Conservation (phyloP, 2,329 filamentous ascomycete species). For the Diaporthe australafricana region DNA sequence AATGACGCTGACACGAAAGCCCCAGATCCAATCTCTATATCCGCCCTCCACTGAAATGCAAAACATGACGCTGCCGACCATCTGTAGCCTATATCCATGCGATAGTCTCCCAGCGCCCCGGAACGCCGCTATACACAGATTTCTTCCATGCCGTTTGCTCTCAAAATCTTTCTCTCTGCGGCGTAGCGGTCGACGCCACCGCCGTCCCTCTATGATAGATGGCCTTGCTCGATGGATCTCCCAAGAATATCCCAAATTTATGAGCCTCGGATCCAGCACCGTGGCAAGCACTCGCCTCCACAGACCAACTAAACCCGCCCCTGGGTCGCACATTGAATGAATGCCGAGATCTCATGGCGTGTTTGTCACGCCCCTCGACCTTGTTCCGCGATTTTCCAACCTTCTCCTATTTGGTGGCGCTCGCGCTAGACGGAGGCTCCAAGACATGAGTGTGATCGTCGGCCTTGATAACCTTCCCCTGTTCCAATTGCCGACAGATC, state of each 20-base stretch:
- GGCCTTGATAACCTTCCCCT: constrained; percentile 77
- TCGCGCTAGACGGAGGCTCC: constrained; percentile 72
- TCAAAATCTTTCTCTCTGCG: neutral
- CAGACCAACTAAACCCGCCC: neutral
- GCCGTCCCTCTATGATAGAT: neutral
- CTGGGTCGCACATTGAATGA: neutral
- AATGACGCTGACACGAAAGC: constrained; percentile 10
- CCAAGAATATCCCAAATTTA: constrained; percentile 5
- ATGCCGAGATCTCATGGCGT: neutral
- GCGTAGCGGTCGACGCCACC: neutral
- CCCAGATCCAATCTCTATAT: constrained; percentile 24
- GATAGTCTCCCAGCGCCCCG: constrained; percentile 10
- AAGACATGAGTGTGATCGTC: constrained; percentile 86
- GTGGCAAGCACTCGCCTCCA: neutral
- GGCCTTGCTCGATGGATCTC: constrained; percentile 1
- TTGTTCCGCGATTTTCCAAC: neutral
- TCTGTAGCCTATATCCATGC: constrained; percentile 9
- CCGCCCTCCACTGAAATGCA: constrained; percentile 20
- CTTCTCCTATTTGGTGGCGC: constrained; percentile 40
- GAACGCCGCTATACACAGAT: constrained; percentile 23
- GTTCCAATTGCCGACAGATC: constrained; percentile 83
- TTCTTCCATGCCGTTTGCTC: neutral
- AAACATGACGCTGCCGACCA: constrained; percentile 15
- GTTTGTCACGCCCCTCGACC: neutral
- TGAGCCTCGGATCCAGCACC: neutral